These are phyloP conservation scores for Coemansia linderi DNA, from an alignment of 371 early-diverging fungal species.

Conservation along the genomic window DNA sequence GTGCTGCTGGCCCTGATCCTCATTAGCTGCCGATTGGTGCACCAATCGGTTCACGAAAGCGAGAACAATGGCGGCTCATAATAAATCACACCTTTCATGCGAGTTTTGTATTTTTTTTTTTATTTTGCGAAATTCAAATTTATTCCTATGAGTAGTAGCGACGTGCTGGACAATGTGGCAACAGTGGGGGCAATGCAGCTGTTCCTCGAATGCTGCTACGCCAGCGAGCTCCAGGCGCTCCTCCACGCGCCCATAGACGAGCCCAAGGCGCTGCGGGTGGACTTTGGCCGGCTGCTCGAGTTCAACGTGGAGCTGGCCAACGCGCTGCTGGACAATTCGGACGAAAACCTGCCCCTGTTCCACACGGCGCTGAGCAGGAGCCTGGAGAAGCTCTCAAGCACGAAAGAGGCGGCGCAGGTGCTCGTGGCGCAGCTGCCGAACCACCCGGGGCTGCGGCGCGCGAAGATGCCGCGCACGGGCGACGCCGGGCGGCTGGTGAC, in stretches of 20 bases:
- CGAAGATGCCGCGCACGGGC: constrained; percentile 60
- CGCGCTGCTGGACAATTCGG: constrained; percentile 14
- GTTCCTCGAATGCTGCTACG: constrained; percentile 27
- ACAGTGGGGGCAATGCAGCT: constrained; percentile 28
- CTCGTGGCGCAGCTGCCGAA: constrained; percentile 37
- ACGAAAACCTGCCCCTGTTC: constrained; percentile 6
- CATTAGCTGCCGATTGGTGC: too few relatives aligned
- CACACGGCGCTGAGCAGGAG: not conserved
- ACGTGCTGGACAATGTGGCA: not conserved
- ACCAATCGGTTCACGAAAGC: not conserved
- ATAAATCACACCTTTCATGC: too few relatives aligned
- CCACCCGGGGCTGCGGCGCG: constrained; percentile 43
- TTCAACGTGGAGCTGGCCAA: constrained; percentile 30
- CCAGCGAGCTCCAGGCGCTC: not conserved
- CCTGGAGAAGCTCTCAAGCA: not conserved
- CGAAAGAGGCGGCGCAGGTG: constrained; percentile 17
- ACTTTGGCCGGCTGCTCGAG: constrained; percentile 23
- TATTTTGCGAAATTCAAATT: not conserved
- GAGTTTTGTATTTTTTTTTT: not conserved
- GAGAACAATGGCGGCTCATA: not conserved
- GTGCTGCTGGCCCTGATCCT: too few relatives aligned
- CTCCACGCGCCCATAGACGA: not conserved
- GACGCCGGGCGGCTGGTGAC: constrained; percentile 66
- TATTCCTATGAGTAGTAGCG: too few relatives aligned
- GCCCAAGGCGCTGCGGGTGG: not conserved